Evolutionary conservation across 768 basidiomycete species (phyloP), one percentile per base, ranked within the genome.

Genomic region (Ramaria sp.): DNA sequence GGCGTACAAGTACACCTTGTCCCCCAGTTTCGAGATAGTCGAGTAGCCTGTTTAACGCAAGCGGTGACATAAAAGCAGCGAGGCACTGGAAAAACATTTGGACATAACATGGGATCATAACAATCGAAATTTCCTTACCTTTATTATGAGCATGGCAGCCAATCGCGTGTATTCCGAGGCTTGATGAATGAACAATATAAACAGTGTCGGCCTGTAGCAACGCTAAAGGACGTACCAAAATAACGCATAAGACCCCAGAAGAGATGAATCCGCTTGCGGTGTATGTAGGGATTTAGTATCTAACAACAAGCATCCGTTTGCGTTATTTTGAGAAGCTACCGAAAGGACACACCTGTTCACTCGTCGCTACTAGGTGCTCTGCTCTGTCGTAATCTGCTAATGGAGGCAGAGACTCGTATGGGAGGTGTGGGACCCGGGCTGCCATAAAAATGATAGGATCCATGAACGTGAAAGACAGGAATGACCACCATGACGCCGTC

Each of bases 391-490:
- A 73, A 60, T 83, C 82, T 1, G 79, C 74, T 20, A 68, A 62
- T 1, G 73, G 71, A 10, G 79, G 81, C 0, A 78, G 62, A 53
- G 70, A 62, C 0, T 75, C 72, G 39, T 68, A 67, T 0, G 75
- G 63, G 1, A 82, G 62, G 62, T 78, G 78, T 3, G 72, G 59
- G 19, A 73, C 63, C n/a, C 70, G 65, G 59, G 73, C 72, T 0
- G 75, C 79, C 10, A 67, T 61, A 53, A 71, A 70, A 20, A 84
- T 68, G 33, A 78, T 65, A 3, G 72, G 71, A 60, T 86, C 80
- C 59, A 86, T 67, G 68, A 75, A 87, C n/a, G 69, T 66, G 63
- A 74, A 84, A 3, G 73, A 63, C 17, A 76, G 38, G 58, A 72
- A 63, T 6, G 72, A 76, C 37, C 79, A 64, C 52, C 71, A 61